Evolutionary conservation across 306 rosid species (phyloP), one percentile per base, ranked within the genome.

Genomic region (Cucurbita moschata): DNA sequence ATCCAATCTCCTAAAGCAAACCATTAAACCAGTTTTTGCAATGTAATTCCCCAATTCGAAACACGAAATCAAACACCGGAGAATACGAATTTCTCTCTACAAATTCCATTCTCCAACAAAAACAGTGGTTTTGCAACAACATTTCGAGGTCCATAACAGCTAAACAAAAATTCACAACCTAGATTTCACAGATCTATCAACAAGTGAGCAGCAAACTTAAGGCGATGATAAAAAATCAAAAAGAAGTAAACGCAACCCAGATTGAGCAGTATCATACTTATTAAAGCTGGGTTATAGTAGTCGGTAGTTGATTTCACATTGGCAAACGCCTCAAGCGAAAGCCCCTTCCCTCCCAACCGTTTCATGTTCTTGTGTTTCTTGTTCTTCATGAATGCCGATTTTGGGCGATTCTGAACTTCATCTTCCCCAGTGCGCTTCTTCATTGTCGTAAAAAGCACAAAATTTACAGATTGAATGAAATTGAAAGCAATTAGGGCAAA

Each of bases 241-340:
- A 67, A 67, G 18, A 49, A 18, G 37, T 46, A 7, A 68, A 68
- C 13, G 7, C 23, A 60, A 10, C 7, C 5, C 14, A 50, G 18
- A 2, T 35, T 54, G n/a, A 49, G 69, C 47, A 59, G 10, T 12
- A 35, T 63, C 84, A 51, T 86, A 94, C 99, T 91, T 71, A 94
- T 89, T 71, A 83, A 11, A 72, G 99, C 79, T 14, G 96, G 97
- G 56, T 91, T 94, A 65, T 85, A 94, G 84, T 76, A 76, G 78
- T 57, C 72, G 83, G 78, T 79, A 6, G 66, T 78, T 11, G 95
- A 84, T 80, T 86, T 90, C 11, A 87, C 86, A 71, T 85, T 86
- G 15, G 87, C 89, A 49, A 86, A 91, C 47, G 73, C 88, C 9
- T 83, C 65, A 40, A 89, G 91, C 10, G 93, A 87, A 73, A 82